Percentiles rank a stretch among this genome's conserved stretches.
Evolutionary conservation across 2,329 filamentous ascomycete species (phyloP).

Genomic region (Tolypocladium amazonense): DNA sequence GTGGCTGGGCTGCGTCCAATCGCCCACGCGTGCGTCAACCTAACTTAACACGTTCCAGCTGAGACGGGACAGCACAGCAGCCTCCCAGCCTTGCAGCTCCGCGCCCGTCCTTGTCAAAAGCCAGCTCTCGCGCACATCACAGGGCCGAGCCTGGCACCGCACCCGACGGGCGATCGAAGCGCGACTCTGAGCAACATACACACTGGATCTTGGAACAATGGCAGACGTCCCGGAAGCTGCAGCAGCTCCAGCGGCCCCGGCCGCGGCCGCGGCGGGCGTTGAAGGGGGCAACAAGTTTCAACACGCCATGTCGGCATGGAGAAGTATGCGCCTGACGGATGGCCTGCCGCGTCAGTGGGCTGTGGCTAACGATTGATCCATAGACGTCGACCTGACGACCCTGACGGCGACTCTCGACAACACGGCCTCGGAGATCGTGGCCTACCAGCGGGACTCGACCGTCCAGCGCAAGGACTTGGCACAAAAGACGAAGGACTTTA

Average conservation of each 20-base stretch:
- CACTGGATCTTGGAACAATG: constrained; percentile 12
- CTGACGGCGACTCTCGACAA: constrained; percentile 80
- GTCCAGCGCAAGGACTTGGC: constrained; percentile 93
- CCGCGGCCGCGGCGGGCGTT: constrained; percentile 17
- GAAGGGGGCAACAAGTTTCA: constrained; percentile 88
- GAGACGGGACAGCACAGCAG: neutral
- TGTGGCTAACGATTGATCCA: constrained; percentile 9
- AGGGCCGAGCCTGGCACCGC: neutral
- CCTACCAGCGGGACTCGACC: constrained; percentile 89
- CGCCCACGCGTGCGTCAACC: neutral
- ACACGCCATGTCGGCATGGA: constrained; percentile 89
- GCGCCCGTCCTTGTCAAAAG: neutral
- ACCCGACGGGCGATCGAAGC: constrained; percentile 7
- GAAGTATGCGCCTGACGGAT: constrained; percentile 47
- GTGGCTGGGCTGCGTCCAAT: neutral
- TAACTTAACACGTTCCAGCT: neutral
- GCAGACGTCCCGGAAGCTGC: constrained; percentile 20
- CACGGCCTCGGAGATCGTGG: constrained; percentile 88
- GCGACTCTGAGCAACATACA: constrained; percentile 1
- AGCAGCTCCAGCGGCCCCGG: constrained; percentile 11
- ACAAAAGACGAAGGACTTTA: constrained; percentile 98
- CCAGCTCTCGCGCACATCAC: neutral
- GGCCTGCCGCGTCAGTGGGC: neutral
- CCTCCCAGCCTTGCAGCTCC: neutral
- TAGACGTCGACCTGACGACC: constrained; percentile 77